Base-by-base conservation (phyloP, 108 stramenopile genomes). In the Pseudonitzschia pungens region DNA sequence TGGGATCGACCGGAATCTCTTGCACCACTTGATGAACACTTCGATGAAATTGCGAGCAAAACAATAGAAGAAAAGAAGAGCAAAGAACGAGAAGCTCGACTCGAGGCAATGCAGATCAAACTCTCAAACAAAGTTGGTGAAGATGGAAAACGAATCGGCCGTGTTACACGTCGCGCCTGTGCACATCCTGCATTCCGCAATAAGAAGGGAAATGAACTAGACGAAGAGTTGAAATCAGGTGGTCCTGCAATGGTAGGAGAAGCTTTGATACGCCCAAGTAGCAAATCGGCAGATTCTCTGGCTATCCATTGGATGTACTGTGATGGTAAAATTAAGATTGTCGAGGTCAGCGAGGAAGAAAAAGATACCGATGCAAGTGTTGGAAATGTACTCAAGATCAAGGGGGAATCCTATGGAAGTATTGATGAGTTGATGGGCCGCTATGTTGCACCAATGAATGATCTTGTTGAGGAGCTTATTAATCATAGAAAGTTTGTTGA, bases 101-200 rank as follows among this genome's bases (percentile, higher is more conserved):
- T 94, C 48, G 85, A 87, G 28, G 89, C 90, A 20, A 63, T 90
- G 59, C 81, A 80, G 18, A 69, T 92, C 11, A 86, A 78, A n/a
- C 48, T 86, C 22, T 59, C 54, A 11, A 71, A 79, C 14, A 83
- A 77, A 59, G 68, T 77, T 53, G 89, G 82, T 29, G 86, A 77
- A 14, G 75, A 70, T 48, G 86, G 52, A 21, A 67, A 62, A 10
- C 71, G 75, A 29, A 68, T 48, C 44, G 88, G 89, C n/a, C 84
- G 89, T 51, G 87, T 92, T 21, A 77, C 84, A 11, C 82, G 90
- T 52, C 84, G 93, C 54, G 91, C 90, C 33, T 94, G 93, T 71
- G 88, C 93, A 24, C 93, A 94, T 33, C 93, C 93, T 50, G 93
- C 93, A 32, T 94, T 94, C 68, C 87, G 93, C 36, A 94, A 94